Evolutionary conservation across 257 asterid species (phyloP), one percentile per base, ranked within the genome.

Genomic region (Solanum medicagineum): DNA sequence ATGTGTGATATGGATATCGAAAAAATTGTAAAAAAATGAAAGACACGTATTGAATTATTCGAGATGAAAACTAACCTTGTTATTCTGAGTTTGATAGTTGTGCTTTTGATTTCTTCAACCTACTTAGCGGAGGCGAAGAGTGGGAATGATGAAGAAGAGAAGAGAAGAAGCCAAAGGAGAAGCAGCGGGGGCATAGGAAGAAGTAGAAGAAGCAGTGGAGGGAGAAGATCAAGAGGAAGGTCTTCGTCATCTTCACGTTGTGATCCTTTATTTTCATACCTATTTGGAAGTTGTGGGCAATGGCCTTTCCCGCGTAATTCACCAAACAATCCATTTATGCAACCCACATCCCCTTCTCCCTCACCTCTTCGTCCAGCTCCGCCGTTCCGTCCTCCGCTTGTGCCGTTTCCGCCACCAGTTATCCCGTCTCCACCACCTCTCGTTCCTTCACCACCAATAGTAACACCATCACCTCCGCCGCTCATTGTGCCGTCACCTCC

Each of bases 301-400:
- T 89, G 91, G 91, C 91, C 91, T n/a, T 89, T 87, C n/a, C 26
- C 86, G 51, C 73, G 81, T 63, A 45, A 57, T 26, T 81, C 90
- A 47, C 60, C 73, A 2, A 81, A 87, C 55, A 89, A 89, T n/a
- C 91, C 91, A 5, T 87, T 89, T 86, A 63, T 4, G 32, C 87
- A 40, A 63, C 85, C 85, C 4, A 22, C 84, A 3, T 56, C 77
- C 32, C 86, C 91, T 6, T 45, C 86, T 9, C 89, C 87, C 1
- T 62, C 75, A 47, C 90, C 89, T 40, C 84, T 80, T 59, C 85
- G 29, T 15, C 53, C 24, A 24, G 36, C 81, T 17, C 90, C 90
- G n/a, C 85, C 89, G 1, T 11, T 22, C 2, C 60, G 26, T 17
- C 89, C 86, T n/a, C 89, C 89, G 4, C 10, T 79, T 3, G 24